Percentiles rank a stretch among this genome's conserved stretches.
Evolutionary conservation across 2,329 filamentous ascomycete genomes (phyloP).

Genomic region (Calycina herbarum): DNA sequence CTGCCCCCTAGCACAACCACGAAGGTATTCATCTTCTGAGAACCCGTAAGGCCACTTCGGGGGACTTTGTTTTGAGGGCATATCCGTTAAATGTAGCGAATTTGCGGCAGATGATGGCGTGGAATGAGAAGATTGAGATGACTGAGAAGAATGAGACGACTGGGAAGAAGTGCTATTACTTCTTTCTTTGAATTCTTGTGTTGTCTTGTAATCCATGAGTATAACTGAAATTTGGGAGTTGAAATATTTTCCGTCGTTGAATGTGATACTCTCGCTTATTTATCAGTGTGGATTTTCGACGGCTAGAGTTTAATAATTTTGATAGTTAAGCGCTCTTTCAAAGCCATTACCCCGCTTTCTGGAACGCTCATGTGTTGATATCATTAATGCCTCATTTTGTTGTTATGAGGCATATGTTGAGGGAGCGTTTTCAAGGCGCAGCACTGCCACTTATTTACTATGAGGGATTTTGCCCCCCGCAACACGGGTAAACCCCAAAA

Average conservation of each 20-base stretch:
- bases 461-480: background rate
- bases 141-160: background rate
- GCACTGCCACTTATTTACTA: background rate
- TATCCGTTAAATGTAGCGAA: background rate
- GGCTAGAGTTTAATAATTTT: background rate
- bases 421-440: background rate
- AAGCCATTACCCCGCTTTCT: background rate
- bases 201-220: background rate
- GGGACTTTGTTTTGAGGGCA: background rate
- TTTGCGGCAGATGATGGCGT: background rate
- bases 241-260: background rate
- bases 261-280: background rate
- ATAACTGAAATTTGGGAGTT: background rate
- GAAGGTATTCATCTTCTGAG: background rate
- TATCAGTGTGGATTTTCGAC: background rate
- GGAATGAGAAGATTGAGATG: background rate
- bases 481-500: background rate
- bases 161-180: background rate
- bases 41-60: background rate
- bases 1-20: background rate
- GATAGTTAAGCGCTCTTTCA: background rate
- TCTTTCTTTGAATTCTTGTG: background rate
- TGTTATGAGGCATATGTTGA: slow-evolving; percentile 2
- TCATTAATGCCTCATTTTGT: background rate
- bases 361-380: background rate